Conservation (phyloP, 2,329 filamentous ascomycete genomes). For the Talaromyces funiculosus region DNA sequence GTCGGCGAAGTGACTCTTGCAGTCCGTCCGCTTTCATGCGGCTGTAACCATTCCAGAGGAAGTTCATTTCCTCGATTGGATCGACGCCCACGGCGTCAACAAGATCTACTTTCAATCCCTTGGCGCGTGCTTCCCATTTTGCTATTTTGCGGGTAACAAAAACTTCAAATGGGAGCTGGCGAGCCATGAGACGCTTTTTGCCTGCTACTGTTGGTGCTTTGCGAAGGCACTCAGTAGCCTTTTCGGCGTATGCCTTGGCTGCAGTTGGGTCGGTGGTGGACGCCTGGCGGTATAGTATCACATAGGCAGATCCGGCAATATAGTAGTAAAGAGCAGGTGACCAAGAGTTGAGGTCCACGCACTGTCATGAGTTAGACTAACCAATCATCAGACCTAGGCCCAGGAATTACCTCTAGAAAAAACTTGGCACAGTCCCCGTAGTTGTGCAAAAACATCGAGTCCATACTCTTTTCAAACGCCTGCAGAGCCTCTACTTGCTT, state of each 20-base stretch:
- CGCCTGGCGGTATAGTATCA: slow-evolving; percentile 68
- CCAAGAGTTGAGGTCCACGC: slow-evolving; percentile 82
- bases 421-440: slow-evolving; percentile 68
- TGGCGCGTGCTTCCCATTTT: slow-evolving; percentile 79
- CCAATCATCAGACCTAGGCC: neutral
- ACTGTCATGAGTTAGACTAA: slow-evolving; percentile 36
- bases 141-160: slow-evolving; percentile 77
- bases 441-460: slow-evolving; percentile 71
- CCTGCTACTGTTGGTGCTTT: slow-evolving; percentile 69
- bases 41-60: slow-evolving; percentile 86
- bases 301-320: slow-evolving; percentile 69
- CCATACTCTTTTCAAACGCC: slow-evolving; percentile 76
- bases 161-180: slow-evolving; percentile 81
- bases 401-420: slow-evolving; percentile 56
- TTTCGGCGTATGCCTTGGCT: slow-evolving; percentile 54
- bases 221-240: slow-evolving; percentile 64
- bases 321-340: slow-evolving; percentile 85
- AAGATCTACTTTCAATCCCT: slow-evolving; percentile 60
- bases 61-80: slow-evolving; percentile 84
- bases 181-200: slow-evolving; percentile 83
- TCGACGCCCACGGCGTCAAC: slow-evolving; percentile 75
- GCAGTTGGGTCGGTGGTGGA: slow-evolving; percentile 30
- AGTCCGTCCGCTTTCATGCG: slow-evolving; percentile 67
- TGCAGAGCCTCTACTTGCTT: slow-evolving; percentile 83
- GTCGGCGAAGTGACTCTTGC: slow-evolving; percentile 54